A percentile compares a stretch with the other conserved stretches of the same genome.
Evolutionary conservation across 2,329 filamentous ascomycete species (phyloP).

Genomic region (Fonsecaea pugnacius): DNA sequence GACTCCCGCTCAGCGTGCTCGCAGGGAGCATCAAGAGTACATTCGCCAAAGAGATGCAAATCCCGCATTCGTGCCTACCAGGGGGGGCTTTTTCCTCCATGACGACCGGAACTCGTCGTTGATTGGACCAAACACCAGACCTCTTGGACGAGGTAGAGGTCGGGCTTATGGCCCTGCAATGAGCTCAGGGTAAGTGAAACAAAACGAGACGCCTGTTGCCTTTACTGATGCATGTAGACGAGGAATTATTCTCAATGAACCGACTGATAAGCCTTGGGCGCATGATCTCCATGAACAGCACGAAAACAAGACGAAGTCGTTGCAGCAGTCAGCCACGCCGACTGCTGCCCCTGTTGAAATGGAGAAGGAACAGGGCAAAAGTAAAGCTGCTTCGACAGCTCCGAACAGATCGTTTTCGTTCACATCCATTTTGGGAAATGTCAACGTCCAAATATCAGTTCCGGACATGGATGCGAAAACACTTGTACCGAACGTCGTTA

Average conservation of each 20-base stretch:
- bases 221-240: constrained; percentile 21
- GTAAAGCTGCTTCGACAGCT: constrained; percentile 44
- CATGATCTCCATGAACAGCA: constrained; percentile 86
- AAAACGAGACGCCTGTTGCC: constrained; percentile 1
- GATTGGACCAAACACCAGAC: constrained; percentile 58
- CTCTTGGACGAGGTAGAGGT: constrained; percentile 68
- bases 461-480: constrained; percentile 74
- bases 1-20: constrained; percentile 69
- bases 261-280: constrained; percentile 63
- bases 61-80: constrained; percentile 89
- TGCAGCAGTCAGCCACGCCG: constrained; percentile 41
- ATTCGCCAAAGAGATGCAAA: constrained; percentile 84
- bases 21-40: constrained; percentile 89
- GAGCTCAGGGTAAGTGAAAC: constrained; percentile 23
- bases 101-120: constrained; percentile 70
- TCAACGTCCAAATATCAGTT: constrained; percentile 79
- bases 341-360: constrained; percentile 27
- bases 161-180: constrained; percentile 59
- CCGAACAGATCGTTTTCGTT: constrained; percentile 81
- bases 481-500: constrained; percentile 73
- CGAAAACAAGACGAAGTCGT: constrained; percentile 38
- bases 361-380: constrained; percentile 19
- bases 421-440: constrained; percentile 80
- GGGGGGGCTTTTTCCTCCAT: constrained; percentile 96
- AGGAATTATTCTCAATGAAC: constrained; percentile 36